Base-by-base conservation (phyloP, 2,329 filamentous ascomycete species). In the Trematosphaeria pertusa region DNA sequence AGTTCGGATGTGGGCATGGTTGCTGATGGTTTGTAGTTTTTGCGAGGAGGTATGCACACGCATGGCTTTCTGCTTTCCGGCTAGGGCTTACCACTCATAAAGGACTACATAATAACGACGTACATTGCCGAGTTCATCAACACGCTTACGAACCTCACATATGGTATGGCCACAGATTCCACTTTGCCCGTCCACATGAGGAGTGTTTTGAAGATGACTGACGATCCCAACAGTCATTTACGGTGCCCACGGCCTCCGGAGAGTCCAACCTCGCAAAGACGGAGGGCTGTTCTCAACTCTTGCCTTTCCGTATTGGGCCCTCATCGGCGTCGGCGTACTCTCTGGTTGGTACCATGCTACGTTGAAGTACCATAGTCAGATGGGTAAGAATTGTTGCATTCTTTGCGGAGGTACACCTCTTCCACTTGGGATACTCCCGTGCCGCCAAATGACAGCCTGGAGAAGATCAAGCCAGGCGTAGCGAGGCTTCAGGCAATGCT, bases 111-210 rank as follows among this genome's bases (percentile, higher is more conserved):
- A 42, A 64, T 82, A 41, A 79, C 78, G 2, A 58, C 64, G 3
- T 82, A 81, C 56, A 69, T 82, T 37, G 80, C 76, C 22, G 80
- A 83, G 52, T 78, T 82, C 49, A 66, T 81, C 47, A 82, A 81
- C 53, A 77, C 80, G 0, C 50, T 81, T 36, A 80, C 78, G 3
- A 83, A 81, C 52, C 40, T 79, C 1, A 72, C 72, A 5, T 82
- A 80, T 52, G 65, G 78, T 81, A 69, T 21, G 63, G 30, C 18
- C n/a, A 14, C n/a, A 17, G n/a, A n/a, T n/a, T n/a, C n/a, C n/a
- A 12, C 24, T 28, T 28, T 28, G 24, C 24, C 24, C 24, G 12
- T 28, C 24, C 12, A 7, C 24, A 28, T n/a, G n/a, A n/a, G n/a
- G n/a, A n/a, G n/a, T n/a, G n/a, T n/a, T 10, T 34, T 34, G 32